Evolutionary conservation across 257 asterid genomes (phyloP), one percentile per base, ranked within the genome.

Genomic region (Penstemon newberryi): DNA sequence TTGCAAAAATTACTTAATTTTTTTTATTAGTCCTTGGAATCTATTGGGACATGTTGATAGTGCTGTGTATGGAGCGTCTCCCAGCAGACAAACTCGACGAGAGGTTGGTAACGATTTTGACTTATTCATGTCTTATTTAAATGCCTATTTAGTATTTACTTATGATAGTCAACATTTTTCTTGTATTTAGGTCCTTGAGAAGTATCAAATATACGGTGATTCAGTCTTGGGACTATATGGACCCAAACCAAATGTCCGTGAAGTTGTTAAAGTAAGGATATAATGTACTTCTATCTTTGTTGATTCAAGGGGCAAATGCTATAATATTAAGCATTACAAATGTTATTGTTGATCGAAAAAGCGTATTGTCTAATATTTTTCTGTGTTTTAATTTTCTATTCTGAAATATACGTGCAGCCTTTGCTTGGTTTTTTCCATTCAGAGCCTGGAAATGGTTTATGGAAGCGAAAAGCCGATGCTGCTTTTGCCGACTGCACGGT

Each of bases 401-500:
- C 67, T 36, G 73, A 70, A 76, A 67, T 15, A 7, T 69, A 10
- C 46, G 9, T 81, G 84, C 87, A 90, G 98, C 98, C 98, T 77
- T 73, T 90, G 87, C 91, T 88, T 37, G 85, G 89, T 39, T 84
- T 93, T 63, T 90, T 90, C 77, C 88, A 87, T 72, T 66, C 87
- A 40, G 94, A 82, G 80, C 95, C 97, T 56, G 84, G 96, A 81
- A 90, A 84, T 71, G 84, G 86, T 76, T 52, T 70, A 53, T 88
- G 95, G 95, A 93, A 93, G 79, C 98, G 96, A 75, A 87, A 84
- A 77, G 97, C 82, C 61, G 97, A 93, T 74, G 83, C 92, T 68
- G 94, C 96, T 70, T 84, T 88, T 63, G 63, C 69, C 64, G 66
- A 67, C 75, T 84, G 91, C 85, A 79, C 78, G 82, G 98, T 93